Base-by-base conservation (phyloP, 106 monocot genomes). In the Agapanthus africanus region DNA sequence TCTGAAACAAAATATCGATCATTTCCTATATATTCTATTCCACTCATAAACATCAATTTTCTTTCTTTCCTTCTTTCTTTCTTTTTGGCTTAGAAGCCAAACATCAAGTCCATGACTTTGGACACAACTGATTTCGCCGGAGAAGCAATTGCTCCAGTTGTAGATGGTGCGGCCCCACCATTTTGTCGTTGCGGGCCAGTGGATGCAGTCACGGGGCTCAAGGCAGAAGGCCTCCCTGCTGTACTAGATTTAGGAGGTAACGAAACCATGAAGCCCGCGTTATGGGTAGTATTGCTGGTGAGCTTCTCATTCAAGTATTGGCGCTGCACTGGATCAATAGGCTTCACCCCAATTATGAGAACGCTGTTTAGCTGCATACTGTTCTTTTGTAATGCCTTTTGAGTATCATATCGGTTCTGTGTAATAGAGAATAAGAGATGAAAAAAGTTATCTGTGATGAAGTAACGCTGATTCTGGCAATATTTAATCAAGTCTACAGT, bases 41-140 rank as follows among this genome's bases (percentile, higher is more conserved):
- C 22, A 23, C 64, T 1, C 16, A 22, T 10, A 11, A n/a, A n/a
- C n/a, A n/a, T n/a, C n/a, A n/a, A n/a, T n/a, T n/a, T n/a, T n/a
- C n/a, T n/a, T n/a, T n/a, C n/a, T n/a, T n/a, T n/a, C n/a, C n/a
- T n/a, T n/a, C n/a, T n/a, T n/a, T n/a, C n/a, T n/a, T n/a, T n/a
- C n/a, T n/a, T n/a, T n/a, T n/a, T n/a, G n/a, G n/a, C 33, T 81
- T 59, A 88, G 33, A 88, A 76, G 18, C 95, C 88, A 70, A 95
- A 95, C 91, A 95, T 91, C 81, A 95, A 67, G 73, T 95, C 95
- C 77, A 91, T 76, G 27, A 88, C 86, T 77, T 91, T 91, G 5
- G 95, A 88, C 32, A 88, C 57, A 21, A 86, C 76, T 9, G 95
- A 95, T 72, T 88, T 95, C 22, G 88, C 75, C 38, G 95, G 95